Percentiles rank a stretch among this genome's conserved stretches.
phyloP scores from a whole-genome alignment of 2,329 filamentous ascomycete genomes.

The Neofusicoccum sp. region DNA sequence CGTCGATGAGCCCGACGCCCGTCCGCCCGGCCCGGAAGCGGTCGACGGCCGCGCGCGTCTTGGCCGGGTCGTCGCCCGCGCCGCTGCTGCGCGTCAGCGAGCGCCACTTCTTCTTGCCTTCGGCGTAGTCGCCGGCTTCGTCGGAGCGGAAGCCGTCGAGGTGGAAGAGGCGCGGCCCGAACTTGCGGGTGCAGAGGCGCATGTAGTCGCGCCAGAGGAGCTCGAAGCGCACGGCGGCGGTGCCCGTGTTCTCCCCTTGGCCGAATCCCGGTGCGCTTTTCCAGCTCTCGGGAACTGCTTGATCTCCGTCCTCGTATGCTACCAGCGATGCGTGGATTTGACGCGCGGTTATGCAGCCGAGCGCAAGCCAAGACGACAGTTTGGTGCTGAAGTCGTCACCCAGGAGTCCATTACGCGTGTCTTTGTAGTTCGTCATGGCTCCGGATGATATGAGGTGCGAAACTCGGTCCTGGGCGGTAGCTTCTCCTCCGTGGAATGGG shows the following conservation, averaged over 20 bases:
- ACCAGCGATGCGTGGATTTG: conserved; percentile 68
- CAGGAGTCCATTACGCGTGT: conserved; percentile 68
- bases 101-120: conserved; percentile 30
- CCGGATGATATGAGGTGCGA: conserved; percentile 60
- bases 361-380: conserved; percentile 68
- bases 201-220: conserved; percentile 80
- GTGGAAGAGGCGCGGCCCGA: conserved; percentile 62
- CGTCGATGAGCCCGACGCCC: conserved; percentile 75
- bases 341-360: conserved; percentile 70
- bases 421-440: conserved; percentile 63
- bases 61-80: conserved; percentile 44
- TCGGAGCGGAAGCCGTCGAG: conserved; percentile 62
- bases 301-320: conserved; percentile 65
- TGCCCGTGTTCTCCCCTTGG: conserved; percentile 70
- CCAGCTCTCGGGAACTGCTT: conserved; percentile 27
- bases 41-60: conserved; percentile 46
- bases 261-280: conserved; percentile 57
- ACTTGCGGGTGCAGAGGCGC: conserved; percentile 71
- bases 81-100: conserved; percentile 24
- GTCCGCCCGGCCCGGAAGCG: conserved; percentile 67
- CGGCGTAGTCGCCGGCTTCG: conserved; percentile 29
- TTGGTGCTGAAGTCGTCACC: conserved; percentile 73
- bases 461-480: conserved; percentile 57
- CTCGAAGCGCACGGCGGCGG: conserved; percentile 67
- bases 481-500: conserved; percentile 68